phyloP scores from a whole-genome alignment of 2,329 filamentous ascomycete species.

The Calonectria hawksworthii region DNA sequence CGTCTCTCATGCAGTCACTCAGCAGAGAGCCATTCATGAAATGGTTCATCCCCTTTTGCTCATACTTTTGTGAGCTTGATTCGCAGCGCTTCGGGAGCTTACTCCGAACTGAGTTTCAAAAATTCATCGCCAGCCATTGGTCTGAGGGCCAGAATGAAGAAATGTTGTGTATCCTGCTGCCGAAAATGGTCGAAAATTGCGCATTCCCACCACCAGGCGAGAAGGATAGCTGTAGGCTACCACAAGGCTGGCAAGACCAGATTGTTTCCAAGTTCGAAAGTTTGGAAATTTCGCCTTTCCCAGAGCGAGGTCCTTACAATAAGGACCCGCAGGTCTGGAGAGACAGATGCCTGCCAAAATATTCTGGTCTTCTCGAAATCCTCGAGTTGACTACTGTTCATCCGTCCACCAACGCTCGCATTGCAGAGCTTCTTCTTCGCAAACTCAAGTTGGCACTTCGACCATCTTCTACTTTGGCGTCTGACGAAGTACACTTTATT shows the following conservation, averaged over 20 bases:
- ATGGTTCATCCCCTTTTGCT: slow-evolving; percentile 89
- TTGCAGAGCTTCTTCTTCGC: slow-evolving; percentile 74
- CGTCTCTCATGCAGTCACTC: slow-evolving; percentile 74
- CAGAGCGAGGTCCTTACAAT: slow-evolving; percentile 73
- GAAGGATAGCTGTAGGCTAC: slow-evolving; percentile 69
- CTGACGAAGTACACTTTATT: slow-evolving; percentile 79
- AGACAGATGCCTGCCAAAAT: slow-evolving; percentile 75
- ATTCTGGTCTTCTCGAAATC: slow-evolving; percentile 76
- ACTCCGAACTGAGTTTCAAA: slow-evolving; percentile 86
- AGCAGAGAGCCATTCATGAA: slow-evolving; percentile 74
- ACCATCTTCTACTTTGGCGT: slow-evolving; percentile 70
- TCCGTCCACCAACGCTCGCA: slow-evolving; percentile 75
- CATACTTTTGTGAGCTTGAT: slow-evolving; percentile 82
- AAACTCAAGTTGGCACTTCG: slow-evolving; percentile 76
- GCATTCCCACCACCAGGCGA: slow-evolving; percentile 68
- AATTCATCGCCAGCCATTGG: slow-evolving; percentile 85
- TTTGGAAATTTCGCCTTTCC: slow-evolving; percentile 74
- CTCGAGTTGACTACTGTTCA: slow-evolving; percentile 74
- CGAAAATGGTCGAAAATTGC: slow-evolving; percentile 71
- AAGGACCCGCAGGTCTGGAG: slow-evolving; percentile 74
- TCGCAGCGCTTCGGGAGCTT: slow-evolving; percentile 81
- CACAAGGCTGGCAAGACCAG: slow-evolving; percentile 79
- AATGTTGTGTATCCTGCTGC: slow-evolving; percentile 77
- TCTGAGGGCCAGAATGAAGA: slow-evolving; percentile 74
- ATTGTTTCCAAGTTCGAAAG: slow-evolving; percentile 79